These are phyloP conservation scores for Dryas integrifolia DNA, from an alignment of 331 rosid species.

Conservation along the genomic window DNA sequence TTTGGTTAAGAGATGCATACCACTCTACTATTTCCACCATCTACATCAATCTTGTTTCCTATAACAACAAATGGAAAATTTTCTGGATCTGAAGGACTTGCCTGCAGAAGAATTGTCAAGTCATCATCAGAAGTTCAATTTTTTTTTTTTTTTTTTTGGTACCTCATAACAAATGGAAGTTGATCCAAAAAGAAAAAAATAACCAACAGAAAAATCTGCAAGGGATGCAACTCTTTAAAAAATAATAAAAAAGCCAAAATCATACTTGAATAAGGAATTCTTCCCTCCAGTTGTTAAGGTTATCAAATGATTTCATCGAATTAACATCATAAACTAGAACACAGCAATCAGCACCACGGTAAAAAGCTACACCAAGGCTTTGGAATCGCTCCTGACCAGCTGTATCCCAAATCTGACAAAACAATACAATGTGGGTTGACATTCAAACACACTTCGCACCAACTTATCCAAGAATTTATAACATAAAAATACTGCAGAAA, in stretches of 20 bases:
- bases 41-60: conserved; percentile 94
- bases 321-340: conserved; percentile 98
- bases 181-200: background rate
- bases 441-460: background rate
- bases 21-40: conserved; percentile 96
- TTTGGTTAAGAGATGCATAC: conserved; percentile 41
- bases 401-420: conserved; percentile 92
- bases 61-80: conserved; percentile 94
- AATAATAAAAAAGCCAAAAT: background rate
- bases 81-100: conserved; percentile 97
- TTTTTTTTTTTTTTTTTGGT: too few species aligned
- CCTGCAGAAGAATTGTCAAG: conserved; percentile 54
- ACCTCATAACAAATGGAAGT: conserved; percentile 9
- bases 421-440: conserved; percentile 15
- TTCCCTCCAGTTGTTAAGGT: conserved; percentile 97
- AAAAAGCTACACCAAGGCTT: conserved; percentile 99
- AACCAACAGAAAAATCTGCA: background rate
- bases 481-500: background rate
- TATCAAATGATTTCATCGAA: conserved; percentile 93
- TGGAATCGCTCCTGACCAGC: conserved; percentile 99
- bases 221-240: background rate
- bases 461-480: conserved; percentile 3
- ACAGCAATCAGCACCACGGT: conserved; percentile 99
- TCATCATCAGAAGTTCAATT: conserved; percentile 12
- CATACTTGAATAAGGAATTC: conserved; percentile 92